A percentile compares a stretch with the other conserved stretches of the same genome.
phyloP scores from a whole-genome alignment of 306 rosid species.

The Abrus precatorius region DNA sequence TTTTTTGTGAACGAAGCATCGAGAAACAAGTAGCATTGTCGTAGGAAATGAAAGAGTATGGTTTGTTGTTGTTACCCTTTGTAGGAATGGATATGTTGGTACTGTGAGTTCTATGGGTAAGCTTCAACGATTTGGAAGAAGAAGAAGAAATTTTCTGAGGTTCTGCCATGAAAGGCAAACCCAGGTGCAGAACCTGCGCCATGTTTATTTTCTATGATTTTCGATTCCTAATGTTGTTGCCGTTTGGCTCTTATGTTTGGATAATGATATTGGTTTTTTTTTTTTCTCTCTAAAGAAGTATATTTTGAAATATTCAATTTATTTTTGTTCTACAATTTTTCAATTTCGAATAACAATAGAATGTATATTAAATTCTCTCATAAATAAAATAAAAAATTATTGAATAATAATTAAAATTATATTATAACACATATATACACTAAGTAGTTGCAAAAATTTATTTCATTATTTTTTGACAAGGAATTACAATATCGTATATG shows the following conservation, averaged over 20 bases:
- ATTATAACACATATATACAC: too few species aligned
- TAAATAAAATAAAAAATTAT: too few species aligned
- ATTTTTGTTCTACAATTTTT: too few species aligned
- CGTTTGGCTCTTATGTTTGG: not conserved
- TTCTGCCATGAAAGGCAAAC: conserved; percentile 35
- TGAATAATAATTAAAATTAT: too few species aligned
- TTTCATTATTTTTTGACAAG: too few species aligned
- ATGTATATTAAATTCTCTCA: too few species aligned
- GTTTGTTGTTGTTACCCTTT: conserved; percentile 57
- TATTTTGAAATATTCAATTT: too few species aligned
- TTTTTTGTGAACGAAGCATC: conserved; percentile 31
- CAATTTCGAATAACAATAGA: too few species aligned
- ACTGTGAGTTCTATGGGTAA: conserved; percentile 45
- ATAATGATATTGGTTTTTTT: not conserved
- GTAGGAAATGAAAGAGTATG: conserved; percentile 31
- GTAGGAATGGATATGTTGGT: conserved; percentile 48
- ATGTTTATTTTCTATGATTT: conserved; percentile 27
- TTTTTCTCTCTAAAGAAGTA: too few species aligned
- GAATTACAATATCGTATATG: too few species aligned
- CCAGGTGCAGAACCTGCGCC: conserved; percentile 60
- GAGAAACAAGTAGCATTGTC: conserved; percentile 15
- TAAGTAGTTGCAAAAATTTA: too few species aligned
- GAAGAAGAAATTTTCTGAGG: conserved; percentile 45
- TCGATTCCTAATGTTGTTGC: not conserved
- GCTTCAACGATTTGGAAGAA: conserved; percentile 53